Evolutionary conservation across 345 rosid species (phyloP).

Genomic region (Kernera saxatilis): DNA sequence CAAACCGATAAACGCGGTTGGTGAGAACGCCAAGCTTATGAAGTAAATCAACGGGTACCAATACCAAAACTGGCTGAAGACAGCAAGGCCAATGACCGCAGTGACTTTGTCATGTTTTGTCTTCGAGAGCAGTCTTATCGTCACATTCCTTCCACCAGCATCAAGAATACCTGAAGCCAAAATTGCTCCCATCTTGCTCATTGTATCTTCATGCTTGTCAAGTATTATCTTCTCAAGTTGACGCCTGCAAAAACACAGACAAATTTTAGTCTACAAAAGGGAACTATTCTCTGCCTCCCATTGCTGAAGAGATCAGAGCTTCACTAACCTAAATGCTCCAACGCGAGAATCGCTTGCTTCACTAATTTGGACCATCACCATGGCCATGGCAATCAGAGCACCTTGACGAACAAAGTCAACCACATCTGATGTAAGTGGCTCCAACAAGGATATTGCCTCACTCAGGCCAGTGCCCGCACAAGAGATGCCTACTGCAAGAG

Average conservation of each 20-base stretch:
- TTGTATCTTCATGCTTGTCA: constrained; percentile 92
- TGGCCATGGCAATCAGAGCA: constrained; percentile 96
- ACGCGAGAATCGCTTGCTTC: constrained; percentile 93
- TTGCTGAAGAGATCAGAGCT: not conserved
- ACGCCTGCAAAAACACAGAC: constrained; percentile 40
- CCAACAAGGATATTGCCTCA: constrained; percentile 89
- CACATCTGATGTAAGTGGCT: constrained; percentile 85
- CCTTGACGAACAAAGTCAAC: constrained; percentile 99
- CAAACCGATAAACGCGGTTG: constrained; percentile 90
- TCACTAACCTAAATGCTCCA: constrained; percentile 72
- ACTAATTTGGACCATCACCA: constrained; percentile 92
- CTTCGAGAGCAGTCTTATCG: constrained; percentile 83
- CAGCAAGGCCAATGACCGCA: constrained; percentile 91
- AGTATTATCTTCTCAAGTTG: constrained; percentile 84
- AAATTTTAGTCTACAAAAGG: not conserved
- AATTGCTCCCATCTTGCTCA: constrained; percentile 99
- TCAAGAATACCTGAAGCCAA: constrained; percentile 94
- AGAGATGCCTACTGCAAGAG: constrained; percentile 96
- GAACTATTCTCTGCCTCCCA: not conserved
- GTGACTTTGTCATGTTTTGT: constrained; percentile 89
- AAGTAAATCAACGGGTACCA: constrained; percentile 95
- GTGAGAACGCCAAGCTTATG: constrained; percentile 78
- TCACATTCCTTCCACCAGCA: constrained; percentile 97
- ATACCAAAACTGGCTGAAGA: constrained; percentile 96
- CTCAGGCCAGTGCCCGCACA: constrained; percentile 95